phyloP scores from a whole-genome alignment of 805 yeast genomes.

The Clavispora vitiphila region DNA sequence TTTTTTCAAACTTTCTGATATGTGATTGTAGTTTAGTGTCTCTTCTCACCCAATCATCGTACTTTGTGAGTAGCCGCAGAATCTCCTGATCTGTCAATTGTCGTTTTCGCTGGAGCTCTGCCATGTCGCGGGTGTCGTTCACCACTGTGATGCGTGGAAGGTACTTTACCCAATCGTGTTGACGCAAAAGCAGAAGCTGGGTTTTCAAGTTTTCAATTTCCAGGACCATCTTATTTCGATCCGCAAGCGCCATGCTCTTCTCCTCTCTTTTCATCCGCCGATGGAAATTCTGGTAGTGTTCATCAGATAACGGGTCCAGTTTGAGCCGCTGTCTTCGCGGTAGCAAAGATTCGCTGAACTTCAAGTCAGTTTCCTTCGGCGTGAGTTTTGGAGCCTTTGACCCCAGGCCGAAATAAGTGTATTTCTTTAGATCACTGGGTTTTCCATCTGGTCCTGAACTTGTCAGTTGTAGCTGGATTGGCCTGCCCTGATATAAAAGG shows the following conservation, averaged over 20 bases:
- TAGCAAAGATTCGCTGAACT: slow-evolving; percentile 1
- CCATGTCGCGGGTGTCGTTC: slow-evolving; percentile 40
- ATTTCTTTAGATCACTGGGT: slow-evolving; percentile 2
- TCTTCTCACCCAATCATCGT: slow-evolving; percentile 34
- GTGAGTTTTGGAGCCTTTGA: background rate
- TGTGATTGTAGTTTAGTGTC: slow-evolving; percentile 23
- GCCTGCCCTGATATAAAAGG: slow-evolving; percentile 18
- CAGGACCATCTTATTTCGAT: slow-evolving; percentile 44
- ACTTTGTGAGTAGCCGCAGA: slow-evolving; percentile 30
- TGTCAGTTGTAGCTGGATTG: slow-evolving; percentile 13
- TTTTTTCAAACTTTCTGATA: slow-evolving; percentile 14
- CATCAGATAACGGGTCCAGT: slow-evolving; percentile 43
- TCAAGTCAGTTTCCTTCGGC: background rate
- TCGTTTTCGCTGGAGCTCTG: slow-evolving; percentile 50
- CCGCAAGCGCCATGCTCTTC: slow-evolving; percentile 50
- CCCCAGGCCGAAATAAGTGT: slow-evolving; percentile 13
- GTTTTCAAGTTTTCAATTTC: slow-evolving; percentile 56
- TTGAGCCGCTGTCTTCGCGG: slow-evolving; percentile 19
- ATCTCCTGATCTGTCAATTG: slow-evolving; percentile 48
- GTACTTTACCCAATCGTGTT: slow-evolving; percentile 44
- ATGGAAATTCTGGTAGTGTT: slow-evolving; percentile 44
- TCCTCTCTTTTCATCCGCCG: slow-evolving; percentile 62
- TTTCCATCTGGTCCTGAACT: slow-evolving; percentile 1
- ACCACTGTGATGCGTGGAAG: slow-evolving; percentile 47
- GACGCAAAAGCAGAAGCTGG: slow-evolving; percentile 34